Percentiles rank a stretch among this genome's conserved stretches.
phyloP scores from a whole-genome alignment of 2,329 filamentous ascomycete genomes.

The Hypoxylon sp. region DNA sequence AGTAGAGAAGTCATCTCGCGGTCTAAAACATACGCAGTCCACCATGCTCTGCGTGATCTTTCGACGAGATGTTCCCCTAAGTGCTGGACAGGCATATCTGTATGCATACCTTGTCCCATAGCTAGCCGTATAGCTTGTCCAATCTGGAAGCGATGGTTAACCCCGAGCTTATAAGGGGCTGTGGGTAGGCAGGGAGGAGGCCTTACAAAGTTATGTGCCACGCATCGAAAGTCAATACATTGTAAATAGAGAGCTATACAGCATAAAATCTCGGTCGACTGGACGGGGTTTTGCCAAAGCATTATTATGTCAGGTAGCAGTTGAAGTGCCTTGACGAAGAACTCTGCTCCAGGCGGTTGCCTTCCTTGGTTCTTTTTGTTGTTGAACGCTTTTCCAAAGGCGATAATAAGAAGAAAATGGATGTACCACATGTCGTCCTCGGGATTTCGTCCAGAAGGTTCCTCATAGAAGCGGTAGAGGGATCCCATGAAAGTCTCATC shows the following conservation, averaged over 20 bases:
- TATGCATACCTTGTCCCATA: slow-evolving; percentile 1
- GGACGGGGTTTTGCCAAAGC: not conserved
- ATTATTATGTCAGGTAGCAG: not conserved
- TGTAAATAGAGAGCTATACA: slow-evolving; percentile 5
- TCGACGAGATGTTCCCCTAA: not conserved
- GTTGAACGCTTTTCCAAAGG: slow-evolving; percentile 2
- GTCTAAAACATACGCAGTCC: slow-evolving; percentile 1
- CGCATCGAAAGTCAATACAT: not conserved
- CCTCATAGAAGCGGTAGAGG: slow-evolving; percentile 1
- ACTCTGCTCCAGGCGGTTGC: slow-evolving; percentile 2
- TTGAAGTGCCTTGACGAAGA: slow-evolving; percentile 2
- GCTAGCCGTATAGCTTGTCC: slow-evolving; percentile 4
- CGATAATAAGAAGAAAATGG: slow-evolving; percentile 6
- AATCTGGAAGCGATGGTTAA: not conserved
- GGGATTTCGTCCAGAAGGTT: not conserved
- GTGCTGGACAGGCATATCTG: slow-evolving; percentile 2
- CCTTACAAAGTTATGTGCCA: slow-evolving; percentile 1
- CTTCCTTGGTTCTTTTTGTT: not conserved
- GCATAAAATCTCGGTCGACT: slow-evolving; percentile 2
- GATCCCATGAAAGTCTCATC: not conserved
- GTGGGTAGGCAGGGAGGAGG: too few species aligned
- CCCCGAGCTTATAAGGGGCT: not conserved
- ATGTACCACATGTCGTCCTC: slow-evolving; percentile 1
- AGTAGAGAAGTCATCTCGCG: slow-evolving; percentile 4
- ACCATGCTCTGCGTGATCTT: slow-evolving; percentile 1